phyloP scores from a whole-genome alignment of 2,329 filamentous ascomycete species.

The Fusarium sp. region DNA sequence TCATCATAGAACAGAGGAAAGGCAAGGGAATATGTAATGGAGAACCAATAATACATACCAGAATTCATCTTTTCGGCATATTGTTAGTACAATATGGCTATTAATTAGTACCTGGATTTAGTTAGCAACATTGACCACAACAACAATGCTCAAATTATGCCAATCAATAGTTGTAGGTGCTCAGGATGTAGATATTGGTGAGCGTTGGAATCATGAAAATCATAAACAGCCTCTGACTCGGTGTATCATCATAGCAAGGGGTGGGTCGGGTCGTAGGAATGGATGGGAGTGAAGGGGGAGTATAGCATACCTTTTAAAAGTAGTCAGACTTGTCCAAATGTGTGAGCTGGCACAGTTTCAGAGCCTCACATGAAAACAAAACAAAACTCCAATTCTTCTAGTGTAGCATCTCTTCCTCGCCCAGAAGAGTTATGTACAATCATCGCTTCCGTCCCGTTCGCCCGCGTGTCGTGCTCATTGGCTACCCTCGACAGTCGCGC shows the following conservation, averaged over 20 bases:
- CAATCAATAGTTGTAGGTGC: neutral
- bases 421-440: slow-evolving; percentile 58
- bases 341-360: slow-evolving; percentile 45
- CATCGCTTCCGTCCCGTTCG: slow-evolving; percentile 48
- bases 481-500: slow-evolving; percentile 64
- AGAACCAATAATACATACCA: slow-evolving; percentile 43
- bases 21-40: slow-evolving; percentile 4
- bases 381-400: slow-evolving; percentile 59
- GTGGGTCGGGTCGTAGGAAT: neutral
- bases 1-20: slow-evolving; percentile 56
- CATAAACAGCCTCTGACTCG: slow-evolving; percentile 66
- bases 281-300: slow-evolving; percentile 14
- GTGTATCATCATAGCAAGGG: slow-evolving; percentile 56
- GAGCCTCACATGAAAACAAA: slow-evolving; percentile 50
- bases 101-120: neutral
- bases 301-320: slow-evolving; percentile 44
- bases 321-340: slow-evolving; percentile 30
- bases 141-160: neutral
- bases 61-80: slow-evolving; percentile 2
- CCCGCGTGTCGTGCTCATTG: slow-evolving; percentile 50
- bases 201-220: slow-evolving; percentile 55
- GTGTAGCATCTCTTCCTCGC: slow-evolving; percentile 55
- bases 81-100: neutral
- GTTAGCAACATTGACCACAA: slow-evolving; percentile 15
- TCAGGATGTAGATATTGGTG: slow-evolving; percentile 49